These are phyloP conservation scores for Euryodendron excelsum DNA, from an alignment of 148 eudicot genomes.

Conservation along the genomic window DNA sequence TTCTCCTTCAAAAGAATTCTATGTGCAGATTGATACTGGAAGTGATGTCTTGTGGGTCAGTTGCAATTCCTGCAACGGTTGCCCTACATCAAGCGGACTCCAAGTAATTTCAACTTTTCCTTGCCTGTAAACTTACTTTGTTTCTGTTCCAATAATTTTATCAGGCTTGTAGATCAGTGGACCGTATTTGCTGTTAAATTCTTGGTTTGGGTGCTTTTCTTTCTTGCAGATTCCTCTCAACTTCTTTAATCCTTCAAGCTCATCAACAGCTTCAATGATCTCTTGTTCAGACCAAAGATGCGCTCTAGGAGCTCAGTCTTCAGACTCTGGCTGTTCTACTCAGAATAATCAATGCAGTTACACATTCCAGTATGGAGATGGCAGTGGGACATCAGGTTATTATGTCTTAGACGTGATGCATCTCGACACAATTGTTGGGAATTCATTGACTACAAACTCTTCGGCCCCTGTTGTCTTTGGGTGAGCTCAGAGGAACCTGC, in stretches of 20 bases:
- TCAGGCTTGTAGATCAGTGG: too few relatives aligned
- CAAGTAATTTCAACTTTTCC: conserved; percentile 47
- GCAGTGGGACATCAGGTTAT: conserved; percentile 87
- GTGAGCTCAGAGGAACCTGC: conserved; percentile 35
- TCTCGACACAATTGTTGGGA: conserved; percentile 60
- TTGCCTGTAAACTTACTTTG: too few relatives aligned
- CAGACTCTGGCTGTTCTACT: conserved; percentile 64
- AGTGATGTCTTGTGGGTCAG: conserved; percentile 96
- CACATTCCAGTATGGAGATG: conserved; percentile 91
- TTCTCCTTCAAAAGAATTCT: conserved; percentile 71
- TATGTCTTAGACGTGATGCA: conserved; percentile 68
- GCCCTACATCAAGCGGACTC: conserved; percentile 89
- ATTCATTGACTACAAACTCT: conserved; percentile 46
- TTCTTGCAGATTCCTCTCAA: conserved; percentile 55
- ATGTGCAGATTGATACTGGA: conserved; percentile 95
- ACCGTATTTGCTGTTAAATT: neutral
- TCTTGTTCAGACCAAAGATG: conserved; percentile 75
- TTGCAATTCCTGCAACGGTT: conserved; percentile 75
- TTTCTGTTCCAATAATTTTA: too few relatives aligned
- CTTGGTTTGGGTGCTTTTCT: neutral
- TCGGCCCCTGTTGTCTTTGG: conserved; percentile 77
- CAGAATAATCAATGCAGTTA: conserved; percentile 70
- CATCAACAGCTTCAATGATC: conserved; percentile 60
- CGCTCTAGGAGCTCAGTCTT: conserved; percentile 58
- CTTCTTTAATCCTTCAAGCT: conserved; percentile 64